Percentiles rank a stretch among this genome's conserved stretches.
These are phyloP conservation scores for Dothistroma septosporum DNA, from an alignment of 2,329 filamentous ascomycete species.

Conservation along the genomic window DNA sequence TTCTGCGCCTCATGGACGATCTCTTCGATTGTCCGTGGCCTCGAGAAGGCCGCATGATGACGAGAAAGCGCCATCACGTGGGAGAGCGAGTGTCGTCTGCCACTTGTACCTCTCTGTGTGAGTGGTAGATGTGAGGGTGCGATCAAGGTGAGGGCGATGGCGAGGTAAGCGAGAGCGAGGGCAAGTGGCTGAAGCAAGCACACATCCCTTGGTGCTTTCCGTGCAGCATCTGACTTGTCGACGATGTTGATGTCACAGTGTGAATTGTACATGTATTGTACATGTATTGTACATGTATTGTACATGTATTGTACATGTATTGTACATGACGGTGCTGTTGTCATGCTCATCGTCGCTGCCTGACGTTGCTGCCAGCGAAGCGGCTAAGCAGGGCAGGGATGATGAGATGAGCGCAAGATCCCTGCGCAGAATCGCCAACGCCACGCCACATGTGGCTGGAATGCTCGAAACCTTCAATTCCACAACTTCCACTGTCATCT, in stretches of 20 bases:
- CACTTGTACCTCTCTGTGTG: no score
- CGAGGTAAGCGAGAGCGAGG: no score
- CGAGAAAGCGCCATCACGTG: slow-evolving; percentile 29
- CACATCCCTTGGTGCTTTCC: no score
- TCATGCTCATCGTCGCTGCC: slow-evolving; percentile 1
- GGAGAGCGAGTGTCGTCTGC: no score
- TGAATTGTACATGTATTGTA: no score
- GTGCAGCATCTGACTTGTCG: no score
- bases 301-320: no score
- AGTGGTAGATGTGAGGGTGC: no score
- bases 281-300: no score
- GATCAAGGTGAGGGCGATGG: no score
- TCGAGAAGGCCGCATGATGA: slow-evolving; percentile 26
- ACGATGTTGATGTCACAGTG: background rate
- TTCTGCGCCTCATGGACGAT: slow-evolving; percentile 70
- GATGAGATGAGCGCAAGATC: background rate
- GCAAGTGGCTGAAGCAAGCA: no score
- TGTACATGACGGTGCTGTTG: no score
- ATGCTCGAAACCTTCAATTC: background rate
- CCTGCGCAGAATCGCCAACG: background rate
- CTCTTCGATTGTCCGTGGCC: slow-evolving; percentile 60
- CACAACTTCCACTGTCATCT: background rate
- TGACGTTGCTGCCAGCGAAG: background rate
- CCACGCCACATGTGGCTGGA: background rate
- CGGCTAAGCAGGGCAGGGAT: background rate